These are phyloP conservation scores for Begonia masoniana DNA, from an alignment of 306 rosid species.

Conservation along the genomic window DNA sequence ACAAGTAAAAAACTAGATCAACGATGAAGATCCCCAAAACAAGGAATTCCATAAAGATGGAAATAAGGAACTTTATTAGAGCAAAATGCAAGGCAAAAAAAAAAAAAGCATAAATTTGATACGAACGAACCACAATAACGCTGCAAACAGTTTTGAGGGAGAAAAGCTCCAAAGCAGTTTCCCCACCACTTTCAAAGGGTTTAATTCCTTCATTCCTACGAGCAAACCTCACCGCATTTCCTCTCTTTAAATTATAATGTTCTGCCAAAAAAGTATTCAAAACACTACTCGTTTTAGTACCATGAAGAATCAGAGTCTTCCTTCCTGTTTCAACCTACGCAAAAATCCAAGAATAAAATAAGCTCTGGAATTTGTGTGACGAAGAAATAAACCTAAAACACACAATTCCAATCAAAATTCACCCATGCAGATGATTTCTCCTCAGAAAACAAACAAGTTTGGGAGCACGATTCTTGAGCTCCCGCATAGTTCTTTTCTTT, in stretches of 20 bases:
- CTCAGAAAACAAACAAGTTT: constrained; percentile 21
- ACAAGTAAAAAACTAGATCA: constrained; percentile 2
- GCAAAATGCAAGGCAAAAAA: neutral
- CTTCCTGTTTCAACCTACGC: constrained; percentile 70
- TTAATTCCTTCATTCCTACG: constrained; percentile 65
- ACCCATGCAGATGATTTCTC: neutral
- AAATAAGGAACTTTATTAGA: neutral
- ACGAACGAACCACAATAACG: constrained; percentile 41
- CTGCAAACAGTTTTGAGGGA: constrained; percentile 88
- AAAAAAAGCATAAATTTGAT: neutral
- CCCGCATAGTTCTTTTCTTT: constrained; percentile 41
- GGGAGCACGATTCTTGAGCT: constrained; percentile 84
- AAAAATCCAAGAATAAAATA: too few relatives aligned
- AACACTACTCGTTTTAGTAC: constrained; percentile 57
- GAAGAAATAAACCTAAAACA: too few relatives aligned
- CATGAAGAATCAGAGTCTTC: constrained; percentile 82
- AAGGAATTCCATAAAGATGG: neutral
- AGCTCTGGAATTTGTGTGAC: too few relatives aligned
- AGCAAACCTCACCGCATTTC: constrained; percentile 41
- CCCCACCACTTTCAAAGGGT: constrained; percentile 92
- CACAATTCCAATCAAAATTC: too few relatives aligned
- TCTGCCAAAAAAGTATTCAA: constrained; percentile 48
- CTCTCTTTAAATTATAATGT: constrained; percentile 64
- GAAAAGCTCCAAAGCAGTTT: constrained; percentile 69
- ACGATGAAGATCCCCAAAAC: neutral